Conservation (phyloP, 805 yeast genomes). For the Yarrowia hollandica region DNA sequence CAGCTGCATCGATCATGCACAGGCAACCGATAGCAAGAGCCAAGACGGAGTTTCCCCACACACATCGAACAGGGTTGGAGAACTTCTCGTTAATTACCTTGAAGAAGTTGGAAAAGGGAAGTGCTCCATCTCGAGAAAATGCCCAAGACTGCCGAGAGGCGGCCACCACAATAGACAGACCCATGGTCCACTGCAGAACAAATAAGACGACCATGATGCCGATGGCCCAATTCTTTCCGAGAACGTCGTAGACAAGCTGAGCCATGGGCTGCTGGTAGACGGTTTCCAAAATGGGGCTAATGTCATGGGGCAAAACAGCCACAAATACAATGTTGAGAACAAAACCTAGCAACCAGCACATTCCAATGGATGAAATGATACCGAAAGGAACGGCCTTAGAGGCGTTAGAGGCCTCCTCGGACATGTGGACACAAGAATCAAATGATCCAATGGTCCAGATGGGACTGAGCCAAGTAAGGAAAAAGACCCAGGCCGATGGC, state of each 20-base stretch:
- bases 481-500: conserved; percentile 59
- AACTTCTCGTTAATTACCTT: conserved; percentile 56
- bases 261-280: conserved; percentile 64
- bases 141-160: conserved; percentile 73
- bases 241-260: conserved; percentile 59
- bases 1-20: conserved; percentile 57
- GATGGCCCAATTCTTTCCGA: conserved; percentile 65
- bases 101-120: conserved; percentile 59
- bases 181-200: conserved; percentile 65
- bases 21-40: conserved; percentile 56
- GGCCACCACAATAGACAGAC: conserved; percentile 61
- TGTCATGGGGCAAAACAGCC: conserved; percentile 53
- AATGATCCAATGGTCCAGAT: conserved; percentile 77
- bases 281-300: conserved; percentile 47
- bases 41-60: conserved; percentile 52
- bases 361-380: conserved; percentile 56
- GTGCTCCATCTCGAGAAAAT: conserved; percentile 70
- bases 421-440: conserved; percentile 66
- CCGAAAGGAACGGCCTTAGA: conserved; percentile 65
- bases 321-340: conserved; percentile 53
- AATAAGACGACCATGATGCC: conserved; percentile 61
- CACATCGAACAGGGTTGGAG: conserved; percentile 65
- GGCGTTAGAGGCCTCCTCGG: conserved; percentile 58
- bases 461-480: conserved; percentile 60
- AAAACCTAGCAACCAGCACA: conserved; percentile 62